Base-by-base conservation (phyloP, 2,329 filamentous ascomycete species). In the Elsinoe fawcettii region DNA sequence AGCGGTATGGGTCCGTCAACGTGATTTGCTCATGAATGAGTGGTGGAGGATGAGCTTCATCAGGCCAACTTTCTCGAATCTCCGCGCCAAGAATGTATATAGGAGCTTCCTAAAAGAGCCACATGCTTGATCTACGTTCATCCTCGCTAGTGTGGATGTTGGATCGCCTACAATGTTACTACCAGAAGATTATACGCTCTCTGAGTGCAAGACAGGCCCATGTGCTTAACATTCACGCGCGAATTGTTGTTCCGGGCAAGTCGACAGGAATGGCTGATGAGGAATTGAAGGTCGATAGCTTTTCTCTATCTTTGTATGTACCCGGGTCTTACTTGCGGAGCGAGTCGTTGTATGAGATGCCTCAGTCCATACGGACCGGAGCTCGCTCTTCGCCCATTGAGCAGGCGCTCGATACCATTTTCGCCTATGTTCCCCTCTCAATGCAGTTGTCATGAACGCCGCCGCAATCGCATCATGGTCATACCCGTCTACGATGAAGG, bases 61-160 rank as follows among this genome's bases (percentile, higher is more conserved):
- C 8, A 53, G 49, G 49, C 49, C 49, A 53, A 53, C 30, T 53
- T 25, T 53, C 49, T 53, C 25, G 49, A 39, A 53, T 30, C 49
- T 53, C 49, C 32, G 20, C 32, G 49, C 49, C 49, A 53, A 53
- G 49, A 25, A n/a, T 51, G 37, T 37, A 53, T 53, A 53, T 53
- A 18, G 11, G 49, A 53, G 49, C 49, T 53, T 53, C 49, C 30
- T 53, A 32, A 51, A 51, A 2, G 14, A 25, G 46, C 11, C 14
- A 34, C 16, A 23, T 9, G 39, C 16, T 44, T 12, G 8, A 22
- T 20, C 8, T 44, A 22, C 39, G 3, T 32, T 32, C 46, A 34
- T 32, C n/a, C 14, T 49, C 3, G 18, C 2, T 27, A 9, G 32
- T 20, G 4, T 32, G 1, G 34, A 37, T 37, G 30, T 32, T 32